These are phyloP conservation scores for Diddensiella transvaalensis DNA, from an alignment of 805 yeast species.

Conservation along the genomic window DNA sequence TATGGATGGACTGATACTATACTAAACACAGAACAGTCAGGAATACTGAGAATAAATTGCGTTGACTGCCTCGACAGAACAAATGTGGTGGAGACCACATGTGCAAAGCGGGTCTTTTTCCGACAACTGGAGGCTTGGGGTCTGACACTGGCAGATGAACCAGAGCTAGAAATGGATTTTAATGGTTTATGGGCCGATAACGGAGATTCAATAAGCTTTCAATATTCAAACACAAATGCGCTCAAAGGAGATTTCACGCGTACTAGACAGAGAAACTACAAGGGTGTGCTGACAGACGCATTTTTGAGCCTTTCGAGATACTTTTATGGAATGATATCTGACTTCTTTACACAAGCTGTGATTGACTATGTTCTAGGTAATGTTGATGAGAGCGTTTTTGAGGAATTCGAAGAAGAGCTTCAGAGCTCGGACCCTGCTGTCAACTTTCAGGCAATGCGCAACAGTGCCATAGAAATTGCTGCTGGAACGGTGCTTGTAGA, in stretches of 20 bases:
- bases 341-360: conserved; percentile 43
- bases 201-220: conserved; percentile 62
- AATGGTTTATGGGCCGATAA: conserved; percentile 60
- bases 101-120: conserved; percentile 31
- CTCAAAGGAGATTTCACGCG: conserved; percentile 48
- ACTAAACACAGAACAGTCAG: conserved; percentile 40
- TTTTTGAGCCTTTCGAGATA: conserved; percentile 41
- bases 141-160: conserved; percentile 1
- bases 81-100: conserved; percentile 42
- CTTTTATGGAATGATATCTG: conserved; percentile 43
- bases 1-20: conserved; percentile 36
- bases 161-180: conserved; percentile 19
- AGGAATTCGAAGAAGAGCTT: conserved; percentile 40
- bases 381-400: conserved; percentile 36
- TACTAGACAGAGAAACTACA: conserved; percentile 40
- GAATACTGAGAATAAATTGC: conserved; percentile 58
- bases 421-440: conserved; percentile 26
- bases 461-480: conserved; percentile 26
- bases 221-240: conserved; percentile 58
- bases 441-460: conserved; percentile 28
- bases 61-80: conserved; percentile 65
- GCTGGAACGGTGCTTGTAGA: conserved; percentile 22
- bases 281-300: conserved; percentile 44
- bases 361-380: conserved; percentile 42
- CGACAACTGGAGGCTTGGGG: conserved; percentile 25